Evolutionary conservation across 1,284 basidiomycete genomes (phyloP), one percentile per base, ranked within the genome.

Genomic region (Puccinia horiana): DNA sequence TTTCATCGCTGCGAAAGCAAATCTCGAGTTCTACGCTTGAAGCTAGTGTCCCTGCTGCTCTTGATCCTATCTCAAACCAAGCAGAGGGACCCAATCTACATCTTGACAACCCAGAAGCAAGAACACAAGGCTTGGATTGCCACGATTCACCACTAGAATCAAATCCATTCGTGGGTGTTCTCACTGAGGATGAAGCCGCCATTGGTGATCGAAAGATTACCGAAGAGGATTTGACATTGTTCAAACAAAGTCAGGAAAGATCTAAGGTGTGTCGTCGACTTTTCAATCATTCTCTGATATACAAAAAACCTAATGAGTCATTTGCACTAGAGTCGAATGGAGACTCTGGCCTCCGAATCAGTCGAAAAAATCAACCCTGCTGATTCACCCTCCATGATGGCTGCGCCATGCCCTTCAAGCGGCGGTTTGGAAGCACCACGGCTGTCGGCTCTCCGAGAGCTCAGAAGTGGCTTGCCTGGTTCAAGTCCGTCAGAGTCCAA

Each of bases 171-270:
- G 37, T 49, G 23, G 61, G 70, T 16, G 54, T 73, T n/a, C 29
- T 81, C 9, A 73, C 52, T 26, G 70, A 81, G n/a, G 70, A 56
- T 12, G 65, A 81, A 52, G 70, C 69, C n/a, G 35, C 40, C 11
- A 58, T 81, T 65, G 79, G 70, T 26, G 70, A 81, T 49, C 69
- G 79, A 40, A 70, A 29, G 29, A 74, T 74, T 42, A n/a, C 52
- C 40, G 69, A 81, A 47, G 79, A 81, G 26, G 79, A 81, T 54
- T 20, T 73, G 37, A 42, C 29, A 23, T 74, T 56, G 40, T 81
- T 81, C 52, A 42, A 73, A 18, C 52, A 73, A 56, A 81, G 79
- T 65, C 11, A 74, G 32, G 69, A 73, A 47, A 73, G 47, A 32
- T 73, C 49, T 23, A 56, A 74, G 52, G 79, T 81, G 11, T 47